phyloP scores from a whole-genome alignment of 257 asterid genomes.

The Fraxinus excelsior region DNA sequence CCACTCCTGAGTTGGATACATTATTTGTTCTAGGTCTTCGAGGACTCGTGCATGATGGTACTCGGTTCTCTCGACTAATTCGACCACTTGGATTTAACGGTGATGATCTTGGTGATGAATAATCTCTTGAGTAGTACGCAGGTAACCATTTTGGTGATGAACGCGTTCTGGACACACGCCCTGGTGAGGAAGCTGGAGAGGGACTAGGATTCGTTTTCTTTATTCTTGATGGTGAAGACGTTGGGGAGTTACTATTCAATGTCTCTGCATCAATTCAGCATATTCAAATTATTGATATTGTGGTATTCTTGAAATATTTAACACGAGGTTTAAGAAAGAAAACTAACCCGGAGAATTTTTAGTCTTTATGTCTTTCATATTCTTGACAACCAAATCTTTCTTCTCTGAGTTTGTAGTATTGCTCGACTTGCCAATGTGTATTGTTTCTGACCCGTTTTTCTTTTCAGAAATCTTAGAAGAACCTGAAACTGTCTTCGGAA shows the following conservation, averaged over 20 bases:
- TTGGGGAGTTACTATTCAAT: slow-evolving; percentile 32
- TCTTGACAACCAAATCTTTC: slow-evolving; percentile 31
- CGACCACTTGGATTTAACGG: slow-evolving; percentile 49
- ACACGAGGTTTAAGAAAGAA: neutral
- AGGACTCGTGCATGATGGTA: slow-evolving; percentile 31
- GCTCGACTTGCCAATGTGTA: slow-evolving; percentile 20
- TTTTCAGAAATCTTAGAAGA: slow-evolving; percentile 25
- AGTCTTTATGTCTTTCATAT: slow-evolving; percentile 35
- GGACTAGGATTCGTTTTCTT: slow-evolving; percentile 28
- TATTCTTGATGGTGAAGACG: slow-evolving; percentile 42
- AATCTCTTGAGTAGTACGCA: slow-evolving; percentile 26
- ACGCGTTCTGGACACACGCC: slow-evolving; percentile 19
- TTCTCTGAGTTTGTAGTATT: slow-evolving; percentile 35
- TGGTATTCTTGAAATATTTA: neutral
- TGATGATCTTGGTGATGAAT: slow-evolving; percentile 44
- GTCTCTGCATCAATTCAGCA: slow-evolving; percentile 34
- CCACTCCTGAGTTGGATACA: slow-evolving; percentile 20
- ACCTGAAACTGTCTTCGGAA: slow-evolving; percentile 25
- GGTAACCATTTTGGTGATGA: slow-evolving; percentile 34
- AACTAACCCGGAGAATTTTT: slow-evolving; percentile 43
- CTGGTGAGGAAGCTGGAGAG: slow-evolving; percentile 43
- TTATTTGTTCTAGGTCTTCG: slow-evolving; percentile 27
- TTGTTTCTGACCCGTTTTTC: slow-evolving; percentile 26
- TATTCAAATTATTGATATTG: neutral
- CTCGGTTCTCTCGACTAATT: slow-evolving; percentile 32